phyloP scores from a whole-genome alignment of 139 green algal genomes.

The Chlamydomonas schloesseri region DNA sequence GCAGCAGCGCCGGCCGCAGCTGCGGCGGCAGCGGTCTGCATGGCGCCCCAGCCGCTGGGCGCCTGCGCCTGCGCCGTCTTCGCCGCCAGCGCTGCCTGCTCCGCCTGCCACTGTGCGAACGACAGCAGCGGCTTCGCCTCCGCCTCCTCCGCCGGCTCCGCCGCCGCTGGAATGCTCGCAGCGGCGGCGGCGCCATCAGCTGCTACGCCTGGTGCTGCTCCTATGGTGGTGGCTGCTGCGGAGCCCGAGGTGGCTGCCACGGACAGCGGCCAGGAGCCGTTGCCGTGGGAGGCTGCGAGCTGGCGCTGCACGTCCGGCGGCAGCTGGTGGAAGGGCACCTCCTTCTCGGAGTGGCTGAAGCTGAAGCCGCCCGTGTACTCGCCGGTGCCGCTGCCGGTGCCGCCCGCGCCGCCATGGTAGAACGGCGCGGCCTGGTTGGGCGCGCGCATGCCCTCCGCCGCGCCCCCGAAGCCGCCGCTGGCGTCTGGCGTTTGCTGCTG shows the following conservation, averaged over 20 bases:
- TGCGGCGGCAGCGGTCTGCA: too few species aligned
- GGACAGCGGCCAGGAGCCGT: background rate
- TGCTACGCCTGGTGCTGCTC: too few species aligned
- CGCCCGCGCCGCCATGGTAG: background rate
- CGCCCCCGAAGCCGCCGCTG: too few species aligned
- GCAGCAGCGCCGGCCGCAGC: background rate
- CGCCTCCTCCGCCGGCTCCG: background rate
- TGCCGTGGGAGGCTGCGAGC: background rate
- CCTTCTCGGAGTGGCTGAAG: constrained; percentile 39
- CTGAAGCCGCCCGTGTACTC: constrained; percentile 23
- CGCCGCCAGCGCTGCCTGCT: background rate
- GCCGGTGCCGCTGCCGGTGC: background rate
- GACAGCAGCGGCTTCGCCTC: background rate
- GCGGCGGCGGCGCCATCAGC: too few species aligned
- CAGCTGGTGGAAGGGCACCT: constrained; percentile 33
- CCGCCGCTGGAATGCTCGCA: background rate
- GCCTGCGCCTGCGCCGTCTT: background rate
- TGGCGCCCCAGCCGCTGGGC: background rate
- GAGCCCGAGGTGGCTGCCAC: background rate
- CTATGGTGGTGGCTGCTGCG: too few species aligned
- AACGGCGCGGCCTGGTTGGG: constrained; percentile 6
- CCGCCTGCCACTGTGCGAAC: background rate
- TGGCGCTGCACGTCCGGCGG: constrained; percentile 2
- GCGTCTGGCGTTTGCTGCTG: too few species aligned
- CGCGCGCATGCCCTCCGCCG: background rate